Conservation (phyloP, 2,329 filamentous ascomycete species). For the Xylaria arbuscula region DNA sequence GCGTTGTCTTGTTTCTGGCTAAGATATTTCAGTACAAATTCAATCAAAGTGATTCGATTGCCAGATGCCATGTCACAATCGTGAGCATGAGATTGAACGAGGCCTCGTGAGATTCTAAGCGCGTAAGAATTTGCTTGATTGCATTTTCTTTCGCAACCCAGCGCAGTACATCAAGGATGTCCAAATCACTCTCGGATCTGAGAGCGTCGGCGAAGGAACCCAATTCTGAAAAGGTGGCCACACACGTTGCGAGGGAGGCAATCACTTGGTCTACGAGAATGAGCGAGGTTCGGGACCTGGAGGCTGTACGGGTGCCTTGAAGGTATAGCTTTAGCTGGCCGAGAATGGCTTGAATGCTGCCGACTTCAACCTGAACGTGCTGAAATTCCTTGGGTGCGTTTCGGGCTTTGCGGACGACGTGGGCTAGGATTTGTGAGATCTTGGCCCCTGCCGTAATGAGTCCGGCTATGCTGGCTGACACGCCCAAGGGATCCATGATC, state of each 20-base stretch:
- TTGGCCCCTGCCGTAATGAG: conserved; percentile 1
- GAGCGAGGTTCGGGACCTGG: not conserved
- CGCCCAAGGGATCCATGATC: not conserved
- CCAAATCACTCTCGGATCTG: not conserved
- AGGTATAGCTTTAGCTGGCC: not conserved
- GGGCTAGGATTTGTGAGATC: not conserved
- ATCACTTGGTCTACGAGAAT: conserved; percentile 2
- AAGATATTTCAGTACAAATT: not conserved
- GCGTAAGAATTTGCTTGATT: not conserved
- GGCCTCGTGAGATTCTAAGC: not conserved
- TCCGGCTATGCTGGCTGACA: not conserved
- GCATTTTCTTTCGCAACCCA: not conserved
- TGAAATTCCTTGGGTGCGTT: not conserved
- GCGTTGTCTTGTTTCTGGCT: not conserved
- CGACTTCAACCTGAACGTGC: not conserved
- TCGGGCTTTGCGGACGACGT: not conserved
- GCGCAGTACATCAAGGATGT: not conserved
- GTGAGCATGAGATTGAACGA: not conserved
- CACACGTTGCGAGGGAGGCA: not conserved
- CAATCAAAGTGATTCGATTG: not conserved
- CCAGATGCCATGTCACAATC: not conserved
- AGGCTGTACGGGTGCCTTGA: not conserved
- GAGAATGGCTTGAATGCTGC: not conserved
- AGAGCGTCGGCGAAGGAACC: not conserved
- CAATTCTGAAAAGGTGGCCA: not conserved